Evolutionary conservation across 352 stramenopile genomes (phyloP).

Genomic region (Globisporangium acanthophoron): DNA sequence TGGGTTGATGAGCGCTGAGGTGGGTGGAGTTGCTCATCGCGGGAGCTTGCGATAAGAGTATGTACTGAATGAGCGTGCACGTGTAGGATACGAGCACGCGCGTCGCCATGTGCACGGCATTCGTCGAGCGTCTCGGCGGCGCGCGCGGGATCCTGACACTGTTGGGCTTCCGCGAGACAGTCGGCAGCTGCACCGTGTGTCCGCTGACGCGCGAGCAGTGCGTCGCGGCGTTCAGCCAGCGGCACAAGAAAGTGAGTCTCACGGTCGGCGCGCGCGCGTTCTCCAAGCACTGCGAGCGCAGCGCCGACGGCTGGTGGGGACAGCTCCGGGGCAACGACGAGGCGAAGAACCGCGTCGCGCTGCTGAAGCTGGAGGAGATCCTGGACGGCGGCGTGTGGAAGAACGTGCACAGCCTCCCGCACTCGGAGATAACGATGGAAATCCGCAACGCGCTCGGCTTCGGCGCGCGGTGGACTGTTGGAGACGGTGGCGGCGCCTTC

Average conservation of each 20-base stretch:
- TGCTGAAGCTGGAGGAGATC: constrained; percentile 40
- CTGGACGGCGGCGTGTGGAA: constrained; percentile 66
- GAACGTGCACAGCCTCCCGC: constrained; percentile 74
- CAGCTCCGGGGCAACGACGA: constrained; percentile 57
- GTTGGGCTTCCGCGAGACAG: constrained; percentile 58
- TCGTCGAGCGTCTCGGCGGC: constrained; percentile 39
- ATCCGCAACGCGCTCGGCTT: constrained; percentile 65
- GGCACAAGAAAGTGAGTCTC: constrained; percentile 37
- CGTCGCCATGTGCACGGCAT: constrained; percentile 9
- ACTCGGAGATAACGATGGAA: constrained; percentile 67
- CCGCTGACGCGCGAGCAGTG: constrained; percentile 58
- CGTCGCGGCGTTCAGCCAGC: constrained; percentile 39
- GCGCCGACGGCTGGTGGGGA: constrained; percentile 58
- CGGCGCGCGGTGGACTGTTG: constrained; percentile 64
- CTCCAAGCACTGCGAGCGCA: constrained; percentile 76
- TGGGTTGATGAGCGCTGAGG: not conserved
- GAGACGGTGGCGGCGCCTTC: constrained; percentile 36
- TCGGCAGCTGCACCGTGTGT: constrained; percentile 37
- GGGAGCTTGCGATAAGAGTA: too few relatives aligned
- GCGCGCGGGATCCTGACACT: constrained; percentile 59
- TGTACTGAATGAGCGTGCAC: too few relatives aligned
- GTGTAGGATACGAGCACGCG: constrained; percentile 3
- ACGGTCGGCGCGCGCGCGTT: constrained; percentile 70
- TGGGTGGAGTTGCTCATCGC: not conserved
- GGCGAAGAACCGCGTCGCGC: constrained; percentile 56